Conservation (phyloP, 257 asterid species). For the Scutellaria barbata region DNA sequence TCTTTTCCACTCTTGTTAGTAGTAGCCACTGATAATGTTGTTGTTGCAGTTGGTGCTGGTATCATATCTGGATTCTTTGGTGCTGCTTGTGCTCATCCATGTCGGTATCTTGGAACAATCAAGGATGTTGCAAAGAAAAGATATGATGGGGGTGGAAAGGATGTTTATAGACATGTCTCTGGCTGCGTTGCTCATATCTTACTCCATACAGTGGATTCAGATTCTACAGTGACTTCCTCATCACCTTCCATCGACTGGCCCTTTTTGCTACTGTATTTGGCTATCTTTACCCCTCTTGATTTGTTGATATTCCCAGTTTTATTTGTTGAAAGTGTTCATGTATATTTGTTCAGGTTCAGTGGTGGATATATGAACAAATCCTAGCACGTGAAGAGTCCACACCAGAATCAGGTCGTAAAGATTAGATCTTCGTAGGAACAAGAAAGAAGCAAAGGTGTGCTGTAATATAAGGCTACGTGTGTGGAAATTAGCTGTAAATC, state of each 20-base stretch:
- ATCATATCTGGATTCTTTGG: conserved; percentile 27
- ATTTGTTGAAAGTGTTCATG: too few species aligned
- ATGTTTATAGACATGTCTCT: not conserved
- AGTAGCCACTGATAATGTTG: too few species aligned
- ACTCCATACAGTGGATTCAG: conserved; percentile 12
- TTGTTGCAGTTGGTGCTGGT: conserved; percentile 6
- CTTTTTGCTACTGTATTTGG: not conserved
- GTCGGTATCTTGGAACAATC: not conserved
- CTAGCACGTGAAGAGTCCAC: not conserved
- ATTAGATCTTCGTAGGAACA: too few species aligned
- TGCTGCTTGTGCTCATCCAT: conserved; percentile 7
- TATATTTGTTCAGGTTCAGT: not conserved
- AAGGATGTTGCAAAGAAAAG: not conserved
- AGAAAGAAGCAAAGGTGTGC: too few species aligned
- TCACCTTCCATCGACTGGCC: not conserved
- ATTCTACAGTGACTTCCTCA: conserved; percentile 7
- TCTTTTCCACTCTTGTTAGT: too few species aligned
- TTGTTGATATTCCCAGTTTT: too few species aligned
- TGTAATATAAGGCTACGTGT: too few species aligned
- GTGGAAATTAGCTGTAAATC: too few species aligned
- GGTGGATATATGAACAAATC: conserved; percentile 18
- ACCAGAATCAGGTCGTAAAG: too few species aligned
- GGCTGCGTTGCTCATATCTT: not conserved
- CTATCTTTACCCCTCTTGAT: too few species aligned
- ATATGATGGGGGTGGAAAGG: not conserved